Percentiles rank a stretch among this genome's conserved stretches.
These are phyloP conservation scores for Lactarius psammicola DNA, from an alignment of 768 basidiomycete genomes.

Conservation along the genomic window DNA sequence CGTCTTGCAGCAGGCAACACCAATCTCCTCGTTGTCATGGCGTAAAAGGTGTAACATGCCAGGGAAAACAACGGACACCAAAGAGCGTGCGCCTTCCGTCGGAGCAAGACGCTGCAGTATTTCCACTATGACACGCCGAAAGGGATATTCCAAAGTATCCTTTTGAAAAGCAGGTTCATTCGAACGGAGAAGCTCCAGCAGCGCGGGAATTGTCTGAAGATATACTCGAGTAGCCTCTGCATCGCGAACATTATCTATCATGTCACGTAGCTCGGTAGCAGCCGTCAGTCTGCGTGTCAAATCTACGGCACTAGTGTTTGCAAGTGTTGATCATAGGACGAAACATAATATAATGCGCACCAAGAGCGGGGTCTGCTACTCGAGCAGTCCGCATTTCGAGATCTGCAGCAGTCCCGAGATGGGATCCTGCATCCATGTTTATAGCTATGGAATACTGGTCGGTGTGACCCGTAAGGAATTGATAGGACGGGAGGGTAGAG, in stretches of 20 bases:
- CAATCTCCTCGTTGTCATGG: conserved; percentile 95
- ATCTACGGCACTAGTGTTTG: conserved; percentile 42
- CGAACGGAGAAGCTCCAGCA: conserved; percentile 68
- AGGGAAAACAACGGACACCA: conserved; percentile 63
- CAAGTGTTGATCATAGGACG: conserved; percentile 2
- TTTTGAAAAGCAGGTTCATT: conserved; percentile 66
- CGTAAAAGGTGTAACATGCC: conserved; percentile 84
- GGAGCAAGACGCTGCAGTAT: conserved; percentile 86
- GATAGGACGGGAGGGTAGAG: conserved; percentile 3
- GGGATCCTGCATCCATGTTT: conserved; percentile 46
- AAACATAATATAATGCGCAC: conserved; percentile 38
- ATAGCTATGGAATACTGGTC: background rate
- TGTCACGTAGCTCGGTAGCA: conserved; percentile 78
- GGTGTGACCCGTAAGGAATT: background rate
- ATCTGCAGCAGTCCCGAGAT: conserved; percentile 51
- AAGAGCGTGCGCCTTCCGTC: conserved; percentile 71
- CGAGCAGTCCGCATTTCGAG: conserved; percentile 69
- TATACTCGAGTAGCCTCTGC: conserved; percentile 67
- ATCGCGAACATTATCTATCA: conserved; percentile 77
- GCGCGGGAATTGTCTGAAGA: conserved; percentile 67
- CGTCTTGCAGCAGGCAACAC: conserved; percentile 83
- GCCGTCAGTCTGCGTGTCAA: conserved; percentile 65
- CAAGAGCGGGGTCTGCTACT: conserved; percentile 73
- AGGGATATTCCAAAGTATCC: conserved; percentile 70
- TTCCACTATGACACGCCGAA: conserved; percentile 84